Evolutionary conservation across 768 basidiomycete genomes (phyloP).

Genomic region (Boletus rufocinnamomeus): DNA sequence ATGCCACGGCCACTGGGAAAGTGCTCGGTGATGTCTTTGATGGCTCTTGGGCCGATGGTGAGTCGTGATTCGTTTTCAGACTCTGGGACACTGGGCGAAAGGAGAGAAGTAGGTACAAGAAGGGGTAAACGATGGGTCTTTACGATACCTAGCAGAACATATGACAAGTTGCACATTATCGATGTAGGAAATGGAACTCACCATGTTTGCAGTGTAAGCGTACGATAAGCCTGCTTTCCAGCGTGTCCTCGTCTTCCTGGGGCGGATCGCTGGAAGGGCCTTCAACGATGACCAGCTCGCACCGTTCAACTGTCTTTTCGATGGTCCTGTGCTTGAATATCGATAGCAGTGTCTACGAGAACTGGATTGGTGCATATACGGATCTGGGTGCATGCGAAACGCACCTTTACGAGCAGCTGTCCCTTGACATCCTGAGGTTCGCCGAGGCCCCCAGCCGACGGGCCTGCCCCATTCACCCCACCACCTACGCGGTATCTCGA

Average conservation of each 20-base stretch:
- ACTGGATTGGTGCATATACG: constrained; percentile 1
- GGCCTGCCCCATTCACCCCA: constrained; percentile 16
- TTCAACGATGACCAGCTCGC: constrained; percentile 72
- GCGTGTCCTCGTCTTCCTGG: constrained; percentile 48
- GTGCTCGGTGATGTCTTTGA: constrained; percentile 81
- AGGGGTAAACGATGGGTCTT: constrained; percentile 80
- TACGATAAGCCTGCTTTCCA: constrained; percentile 72
- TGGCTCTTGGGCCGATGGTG: constrained; percentile 68
- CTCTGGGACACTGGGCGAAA: constrained; percentile 69
- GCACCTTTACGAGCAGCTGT: constrained; percentile 70
- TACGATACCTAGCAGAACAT: constrained; percentile 56
- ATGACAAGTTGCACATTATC: constrained; percentile 12
- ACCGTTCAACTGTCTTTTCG: constrained; percentile 76
- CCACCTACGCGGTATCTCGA: constrained; percentile 56
- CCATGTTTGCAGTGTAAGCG: constrained; percentile 85
- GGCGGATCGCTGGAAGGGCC: constrained; percentile 40
- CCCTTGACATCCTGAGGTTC: constrained; percentile 56
- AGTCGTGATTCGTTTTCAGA: constrained; percentile 59
- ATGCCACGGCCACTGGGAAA: constrained; percentile 65
- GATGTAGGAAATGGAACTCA: constrained; percentile 31
- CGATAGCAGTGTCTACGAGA: constrained; percentile 60
- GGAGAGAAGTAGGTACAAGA: constrained; percentile 54
- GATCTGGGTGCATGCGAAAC: constrained; percentile 7
- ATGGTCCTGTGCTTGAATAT: constrained; percentile 73
- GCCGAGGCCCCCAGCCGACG: constrained; percentile 19